Evolutionary conservation across 768 basidiomycete genomes (phyloP), one percentile per base, ranked within the genome.

Genomic region (Lactifluus rugatus): DNA sequence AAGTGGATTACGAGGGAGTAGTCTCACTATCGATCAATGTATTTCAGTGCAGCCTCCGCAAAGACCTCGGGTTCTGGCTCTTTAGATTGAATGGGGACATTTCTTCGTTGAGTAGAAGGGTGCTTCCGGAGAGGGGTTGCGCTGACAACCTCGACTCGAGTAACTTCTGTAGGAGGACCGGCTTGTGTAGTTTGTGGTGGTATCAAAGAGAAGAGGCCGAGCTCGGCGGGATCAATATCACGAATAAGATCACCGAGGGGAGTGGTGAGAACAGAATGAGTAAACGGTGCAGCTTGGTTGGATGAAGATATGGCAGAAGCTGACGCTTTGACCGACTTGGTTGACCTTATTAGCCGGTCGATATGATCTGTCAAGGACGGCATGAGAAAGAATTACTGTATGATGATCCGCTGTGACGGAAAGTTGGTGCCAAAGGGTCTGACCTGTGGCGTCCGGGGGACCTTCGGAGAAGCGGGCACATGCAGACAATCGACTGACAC

Each of bases 181-280:
- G 67, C 66, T 21, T 67, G 61, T 17, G 68, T 64, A 0, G 58
- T 57, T 36, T 64, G 69, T 32, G 56, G 65, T 41, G 67, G 70
- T 5, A 78, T 72, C 52, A 89, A 76, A 7, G 77, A 81, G 71
- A 90, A 89, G 25, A 91, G 80, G 37, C 88, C 88, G 26, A 89
- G 77, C 66, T 91, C 89, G 5, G 87, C 81, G 9, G 83, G 75
- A 62, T 90, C 87, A 60, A 84, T 75, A 65, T 90, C 89, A 65
- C 89, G 86, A 60, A 89, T 87, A 60, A 90, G 81, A 65, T 89
- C 84, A 44, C 83, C 83, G 9, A 90, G 78, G 51, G 78, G 71
- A 0, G 81, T 76, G 19, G 76, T 63, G 25, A 91, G 81, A 9
- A 89, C 78, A 3, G 89, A 86, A 52, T 68, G 72, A 5, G 85